phyloP scores from a whole-genome alignment of 140 eudicot species.

The Flaveria floridana region DNA sequence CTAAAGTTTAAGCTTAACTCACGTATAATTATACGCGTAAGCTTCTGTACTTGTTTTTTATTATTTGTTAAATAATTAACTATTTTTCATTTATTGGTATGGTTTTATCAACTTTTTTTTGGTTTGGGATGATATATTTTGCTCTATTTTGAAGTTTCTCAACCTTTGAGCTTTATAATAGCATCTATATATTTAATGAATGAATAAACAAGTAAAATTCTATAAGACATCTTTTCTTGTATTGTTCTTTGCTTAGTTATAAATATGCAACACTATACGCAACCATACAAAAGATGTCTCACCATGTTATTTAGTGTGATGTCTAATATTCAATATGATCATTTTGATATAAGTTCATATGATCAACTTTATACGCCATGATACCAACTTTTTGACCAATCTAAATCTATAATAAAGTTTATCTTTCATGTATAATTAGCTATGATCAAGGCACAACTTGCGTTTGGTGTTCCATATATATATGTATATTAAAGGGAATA shows the following conservation, averaged over 20 bases:
- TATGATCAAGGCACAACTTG: background rate
- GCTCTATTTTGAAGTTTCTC: no score
- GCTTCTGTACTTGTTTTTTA: no score
- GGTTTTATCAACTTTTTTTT: no score
- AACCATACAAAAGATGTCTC: background rate
- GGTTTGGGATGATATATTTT: background rate
- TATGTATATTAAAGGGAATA: background rate
- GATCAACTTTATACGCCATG: background rate
- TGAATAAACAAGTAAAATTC: background rate
- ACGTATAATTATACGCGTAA: no score
- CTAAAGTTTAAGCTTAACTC: no score
- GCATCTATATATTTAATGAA: no score
- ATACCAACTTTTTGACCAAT: background rate
- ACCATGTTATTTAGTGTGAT: background rate
- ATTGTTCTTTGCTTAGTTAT: background rate
- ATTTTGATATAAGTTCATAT: background rate
- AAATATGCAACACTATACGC: background rate
- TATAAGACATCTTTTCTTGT: background rate
- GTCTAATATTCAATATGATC: background rate
- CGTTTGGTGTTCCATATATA: background rate
- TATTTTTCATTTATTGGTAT: no score
- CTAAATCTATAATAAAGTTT: background rate
- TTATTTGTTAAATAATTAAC: no score
- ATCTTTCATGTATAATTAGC: no score
- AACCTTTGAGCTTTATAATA: background rate